Base-by-base conservation (phyloP, 2,329 filamentous ascomycete genomes). In the Scedosporium minutisporum region DNA sequence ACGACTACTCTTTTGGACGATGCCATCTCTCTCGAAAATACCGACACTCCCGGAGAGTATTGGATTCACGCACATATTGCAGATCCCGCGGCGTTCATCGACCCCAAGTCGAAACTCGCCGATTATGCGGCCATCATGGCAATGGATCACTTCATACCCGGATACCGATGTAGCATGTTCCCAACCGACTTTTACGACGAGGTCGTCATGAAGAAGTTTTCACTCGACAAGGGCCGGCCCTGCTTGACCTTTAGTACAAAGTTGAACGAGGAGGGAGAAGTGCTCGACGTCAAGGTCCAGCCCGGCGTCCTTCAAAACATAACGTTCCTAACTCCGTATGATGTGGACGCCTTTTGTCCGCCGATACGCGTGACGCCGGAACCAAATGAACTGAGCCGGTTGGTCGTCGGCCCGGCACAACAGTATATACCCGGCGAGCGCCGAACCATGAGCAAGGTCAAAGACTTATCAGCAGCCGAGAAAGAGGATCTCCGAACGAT, bases 1-100 rank as follows among this genome's bases (percentile, higher is more conserved):
- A 75, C 74, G 42, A 88, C 91, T 0, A 77, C 81, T 29, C 86
- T 93, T 67, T 88, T 95, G 63, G 90, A 96, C 67, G 90, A 96
- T 70, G 90, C 87, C 1, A 75, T 96, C 7, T 93, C 90, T 0
- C 69, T 95, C 6, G 87, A 91, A 69, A 71, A 74, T 57, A 82
- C 87, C 1, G 73, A 77, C 3, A 76, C 72, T 18, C 65, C 78
- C 21, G 71, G 78, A 60, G 79, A 88, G 66, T 85, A 83, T 68
- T 95, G 90, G 90, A 77, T 93, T 33, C 89, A 92, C 69, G 75
- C 91, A 38, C 90, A 95, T 71, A 82, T 89, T 51, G 90, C 91
- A 14, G 91, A 95, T 69, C 90, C 90, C 7, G 87, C 88, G 2
- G 89, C 90, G 4, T 83, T 84, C 64, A 84, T 95, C 65, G 68